Evolutionary conservation across 768 basidiomycete species (phyloP), one percentile per base, ranked within the genome.

Genomic region (Gelatoporia subvermispora): DNA sequence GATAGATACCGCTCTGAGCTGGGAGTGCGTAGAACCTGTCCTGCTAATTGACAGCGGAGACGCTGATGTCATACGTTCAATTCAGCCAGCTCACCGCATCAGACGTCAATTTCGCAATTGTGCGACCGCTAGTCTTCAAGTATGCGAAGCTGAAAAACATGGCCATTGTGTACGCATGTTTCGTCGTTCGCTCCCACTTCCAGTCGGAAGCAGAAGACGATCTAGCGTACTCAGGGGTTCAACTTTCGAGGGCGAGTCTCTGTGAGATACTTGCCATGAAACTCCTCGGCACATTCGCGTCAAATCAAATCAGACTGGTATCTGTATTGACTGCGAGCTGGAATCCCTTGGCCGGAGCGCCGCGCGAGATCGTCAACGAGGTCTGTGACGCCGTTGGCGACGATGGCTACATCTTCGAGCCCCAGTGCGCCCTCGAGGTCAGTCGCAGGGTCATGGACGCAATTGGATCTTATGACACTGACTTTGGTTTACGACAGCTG

Each of bases 241-340:
- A 88, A 72, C 65, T 72, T 8, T 69, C 81, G 9, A 72, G 86
- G 35, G 93, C 92, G 3, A 82, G 75, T 24, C 74, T 94, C 9
- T 94, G 91, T 66, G 92, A 96, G 63, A 79, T 96, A 15, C 66
- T 96, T 17, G 92, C 94, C 8, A 82, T 91, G 72, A 96, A 96
- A 60, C 77, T 94, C 20, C 73, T 93, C 10, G 79, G 76, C 18
- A 75, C 76, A 25, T 93, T 88, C 59, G 83, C 88, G 1, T 76
- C 77, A 4, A 79, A 82, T 56, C 78, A 87, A 60, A 76, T 93
- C n/a, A 80, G 86, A 48, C 74, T 93, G 17, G 78, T 85, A 22
- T 82, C 86, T 8, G 85, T 88, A 22, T 68, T 97, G 43, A 93
- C 88, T 0, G 84, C 82, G 0, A 79, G 76, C 48, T 96, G 90